Evolutionary conservation across 768 basidiomycete species (phyloP), one percentile per base, ranked within the genome.

Genomic region (Kwoniella heveanensis): DNA sequence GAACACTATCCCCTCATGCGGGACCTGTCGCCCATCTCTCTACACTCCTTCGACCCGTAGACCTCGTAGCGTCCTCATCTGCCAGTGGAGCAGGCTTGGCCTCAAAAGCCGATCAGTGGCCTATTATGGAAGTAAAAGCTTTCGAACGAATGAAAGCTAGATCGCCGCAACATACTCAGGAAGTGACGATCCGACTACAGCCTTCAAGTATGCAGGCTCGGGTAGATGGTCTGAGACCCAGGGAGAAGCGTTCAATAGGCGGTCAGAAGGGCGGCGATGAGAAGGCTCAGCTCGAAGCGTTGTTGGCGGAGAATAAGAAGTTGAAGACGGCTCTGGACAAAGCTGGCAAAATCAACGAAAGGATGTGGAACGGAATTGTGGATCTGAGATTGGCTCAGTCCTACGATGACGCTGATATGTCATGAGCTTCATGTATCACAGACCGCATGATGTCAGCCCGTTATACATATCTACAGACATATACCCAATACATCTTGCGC

Each of bases 271-370:
- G 47, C 13, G 47, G 25, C 27, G 22, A 46, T 48, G 56, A 27
- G 17, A 47, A 39, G 9, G 63, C 62, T 46, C 63, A 66, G 54
- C 54, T 92, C 12, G 73, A 83, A 17, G 86, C 88, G 69, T 85
- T 95, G 1, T 88, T 92, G 79, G 79, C 82, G 2, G 91, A 96
- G 78, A 84, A 92, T 8, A 83, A 83, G 54, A 80, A 78, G 25
- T 79, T 95, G 61, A 85, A 83, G 50, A 85, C 86, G 50, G 88
- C 92, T 65, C 82, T 97, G 6, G 86, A 86, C 26, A 88, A 87
- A 76, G 94, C 94, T 4, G 91, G 92, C 74, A 86, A 88, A n/a
- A 84, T 96, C 63, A 97, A 96, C 71, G 92, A 96, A 73, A 84
- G 85, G 56, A 95, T 96, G 88, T 96, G 94, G 94, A 88, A 90